Conservation (phyloP, 2,329 filamentous ascomycete species). For the Malbranchea cinnamomea region DNA sequence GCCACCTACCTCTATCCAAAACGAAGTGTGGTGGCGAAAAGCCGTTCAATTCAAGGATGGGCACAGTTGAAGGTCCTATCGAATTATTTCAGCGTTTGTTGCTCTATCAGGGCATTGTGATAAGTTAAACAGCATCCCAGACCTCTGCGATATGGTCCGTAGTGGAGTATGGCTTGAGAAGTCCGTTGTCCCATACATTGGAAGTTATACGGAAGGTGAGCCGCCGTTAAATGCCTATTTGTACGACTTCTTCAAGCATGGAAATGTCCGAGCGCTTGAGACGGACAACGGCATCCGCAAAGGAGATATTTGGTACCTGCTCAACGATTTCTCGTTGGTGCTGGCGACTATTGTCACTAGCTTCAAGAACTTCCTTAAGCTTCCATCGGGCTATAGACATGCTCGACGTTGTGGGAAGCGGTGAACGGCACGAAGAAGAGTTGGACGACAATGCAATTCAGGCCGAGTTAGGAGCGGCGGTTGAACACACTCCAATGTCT, state of each 20-base stretch:
- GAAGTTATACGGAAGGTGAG: slow-evolving; percentile 38
- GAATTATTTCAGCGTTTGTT: slow-evolving; percentile 44
- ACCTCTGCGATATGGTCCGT: slow-evolving; percentile 52
- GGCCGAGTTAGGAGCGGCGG: neutral
- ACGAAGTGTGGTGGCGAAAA: slow-evolving; percentile 27
- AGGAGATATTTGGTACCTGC: slow-evolving; percentile 55
- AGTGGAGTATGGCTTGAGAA: slow-evolving; percentile 61
- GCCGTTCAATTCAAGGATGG: slow-evolving; percentile 5
- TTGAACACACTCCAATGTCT: neutral
- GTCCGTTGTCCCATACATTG: slow-evolving; percentile 54
- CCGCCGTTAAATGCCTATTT: slow-evolving; percentile 34
- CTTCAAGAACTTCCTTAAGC: slow-evolving; percentile 19
- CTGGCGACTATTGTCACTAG: slow-evolving; percentile 22
- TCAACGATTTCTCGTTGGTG: slow-evolving; percentile 50
- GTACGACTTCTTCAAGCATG: slow-evolving; percentile 65
- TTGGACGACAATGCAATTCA: slow-evolving; percentile 9
- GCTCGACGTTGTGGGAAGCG: slow-evolving; percentile 16
- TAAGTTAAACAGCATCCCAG: slow-evolving; percentile 47
- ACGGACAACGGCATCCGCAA: slow-evolving; percentile 50
- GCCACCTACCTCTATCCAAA: slow-evolving; percentile 43
- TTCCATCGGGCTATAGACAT: slow-evolving; percentile 12
- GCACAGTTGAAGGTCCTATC: slow-evolving; percentile 16
- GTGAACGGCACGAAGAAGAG: slow-evolving; percentile 15
- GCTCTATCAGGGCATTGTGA: slow-evolving; percentile 56
- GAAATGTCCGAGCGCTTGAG: slow-evolving; percentile 45